Evolutionary conservation across 225 moss, liverwort and hornwort species (phyloP), one percentile per base, ranked within the genome.

Genomic region (Asterella californica): DNA sequence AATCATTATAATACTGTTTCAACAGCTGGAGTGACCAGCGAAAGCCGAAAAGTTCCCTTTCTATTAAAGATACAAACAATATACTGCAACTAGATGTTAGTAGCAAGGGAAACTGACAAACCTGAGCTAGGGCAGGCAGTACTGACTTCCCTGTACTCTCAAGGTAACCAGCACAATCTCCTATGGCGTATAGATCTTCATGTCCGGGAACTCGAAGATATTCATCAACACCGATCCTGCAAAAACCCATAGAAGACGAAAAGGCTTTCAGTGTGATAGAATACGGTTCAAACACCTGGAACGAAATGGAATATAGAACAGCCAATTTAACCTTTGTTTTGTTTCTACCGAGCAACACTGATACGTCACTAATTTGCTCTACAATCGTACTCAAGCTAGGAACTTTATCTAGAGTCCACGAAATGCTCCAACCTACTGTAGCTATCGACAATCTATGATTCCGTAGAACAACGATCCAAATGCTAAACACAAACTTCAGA

Each of bases 141-240:
- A 90, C 88, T 34, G 82, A 67, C 82, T 93, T 96, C 6, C 92
- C 90, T 0, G 90, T 94, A 72, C 89, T 91, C 81, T 94, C 91
- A 36, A 94, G 85, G 67, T 94, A 94, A 21, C 94, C 94, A 15
- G 94, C 82, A n/a, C 96, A 96, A n/a, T 96, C 96, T 74, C 96
- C 96, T 4, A 96, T 88, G 9, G 96, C 92, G 69, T 87, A 96
- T 6, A 92, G 78, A 74, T 88, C 94, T 27, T 91, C 80, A 63
- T 79, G 25, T 4, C 80, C 88, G 32, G 91, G 91, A 32, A 94
- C 93, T 74, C 90, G 85, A 15, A 96, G 90, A 70, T 79, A 81
- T 2, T 91, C 83, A 76, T 96, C 93, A 10, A 91, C 86, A 9
- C 94, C 96, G 24, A 96, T 79, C 82, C 93, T 92, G 81, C 21